phyloP scores from a whole-genome alignment of 2,329 filamentous ascomycete genomes.

The Microdochium bolleyi region DNA sequence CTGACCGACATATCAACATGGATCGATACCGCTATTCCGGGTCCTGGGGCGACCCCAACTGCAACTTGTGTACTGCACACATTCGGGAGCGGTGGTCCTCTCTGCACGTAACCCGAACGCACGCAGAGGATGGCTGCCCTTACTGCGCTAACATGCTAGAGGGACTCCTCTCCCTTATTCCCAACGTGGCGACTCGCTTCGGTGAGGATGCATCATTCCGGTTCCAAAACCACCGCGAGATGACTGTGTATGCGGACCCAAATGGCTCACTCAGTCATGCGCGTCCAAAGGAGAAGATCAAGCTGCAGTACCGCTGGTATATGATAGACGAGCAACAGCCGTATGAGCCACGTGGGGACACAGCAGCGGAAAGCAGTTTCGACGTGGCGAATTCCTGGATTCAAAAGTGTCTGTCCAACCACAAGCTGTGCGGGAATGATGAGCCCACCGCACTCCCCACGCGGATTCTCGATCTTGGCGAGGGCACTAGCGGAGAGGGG shows the following conservation, averaged over 20 bases:
- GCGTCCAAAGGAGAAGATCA: not conserved
- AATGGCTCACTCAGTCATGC: not conserved
- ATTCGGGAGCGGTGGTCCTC: not conserved
- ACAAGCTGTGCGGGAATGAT: not conserved
- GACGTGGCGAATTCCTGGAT: not conserved
- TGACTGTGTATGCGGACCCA: not conserved
- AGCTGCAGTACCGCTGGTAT: not conserved
- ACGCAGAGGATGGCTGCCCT: not conserved
- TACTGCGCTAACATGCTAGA: not conserved
- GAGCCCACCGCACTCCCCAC: not conserved
- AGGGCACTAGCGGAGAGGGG: not conserved
- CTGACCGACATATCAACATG: not conserved
- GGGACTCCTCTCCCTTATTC: not conserved
- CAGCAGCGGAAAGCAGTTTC: not conserved
- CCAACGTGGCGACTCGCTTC: not conserved
- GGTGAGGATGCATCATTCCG: not conserved
- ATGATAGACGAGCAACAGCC: not conserved
- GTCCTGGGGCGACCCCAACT: not conserved
- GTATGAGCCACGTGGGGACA: not conserved
- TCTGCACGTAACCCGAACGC: not conserved
- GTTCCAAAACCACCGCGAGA: not conserved
- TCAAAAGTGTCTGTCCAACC: not conserved
- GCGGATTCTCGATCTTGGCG: conserved; percentile 1
- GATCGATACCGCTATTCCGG: not conserved
- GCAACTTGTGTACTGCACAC: not conserved